These are phyloP conservation scores for Pseudopyrenochaeta lycopersici DNA, from an alignment of 2,329 filamentous ascomycete genomes.

Conservation along the genomic window DNA sequence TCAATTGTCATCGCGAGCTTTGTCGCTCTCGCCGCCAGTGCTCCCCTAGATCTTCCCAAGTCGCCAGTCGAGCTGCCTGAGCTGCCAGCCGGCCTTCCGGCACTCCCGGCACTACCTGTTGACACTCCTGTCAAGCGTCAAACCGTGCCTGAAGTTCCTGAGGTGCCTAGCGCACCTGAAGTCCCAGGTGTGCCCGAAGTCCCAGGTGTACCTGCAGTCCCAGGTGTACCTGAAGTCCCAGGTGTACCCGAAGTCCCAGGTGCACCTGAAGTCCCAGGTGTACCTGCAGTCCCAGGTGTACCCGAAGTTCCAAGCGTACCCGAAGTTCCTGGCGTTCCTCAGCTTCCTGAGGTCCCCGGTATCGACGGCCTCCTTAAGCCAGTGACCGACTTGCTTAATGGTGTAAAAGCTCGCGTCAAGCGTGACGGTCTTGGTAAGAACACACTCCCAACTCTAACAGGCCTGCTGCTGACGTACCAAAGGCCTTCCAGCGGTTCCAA, in stretches of 20 bases:
- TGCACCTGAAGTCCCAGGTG: too few relatives aligned
- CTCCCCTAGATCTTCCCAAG: slow-evolving; percentile 4
- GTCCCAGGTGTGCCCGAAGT: too few relatives aligned
- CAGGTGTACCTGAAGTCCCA: too few relatives aligned
- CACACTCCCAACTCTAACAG: not conserved
- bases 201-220: too few relatives aligned
- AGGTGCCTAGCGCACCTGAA: too few relatives aligned
- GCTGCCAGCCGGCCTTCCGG: slow-evolving; percentile 1
- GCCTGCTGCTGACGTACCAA: not conserved
- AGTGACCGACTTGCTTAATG: not conserved
- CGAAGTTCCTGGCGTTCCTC: not conserved
- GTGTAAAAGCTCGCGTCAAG: not conserved
- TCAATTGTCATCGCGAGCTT: slow-evolving; percentile 12
- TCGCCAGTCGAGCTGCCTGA: not conserved
- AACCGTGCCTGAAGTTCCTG: too few relatives aligned
- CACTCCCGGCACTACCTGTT: not conserved
- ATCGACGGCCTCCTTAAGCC: not conserved
- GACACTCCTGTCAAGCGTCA: not conserved
- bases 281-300: too few relatives aligned
- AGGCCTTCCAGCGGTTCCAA: not conserved
- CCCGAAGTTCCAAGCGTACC: not conserved
- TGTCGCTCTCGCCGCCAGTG: slow-evolving; percentile 10
- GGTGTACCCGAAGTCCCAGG: too few relatives aligned
- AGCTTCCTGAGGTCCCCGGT: not conserved
- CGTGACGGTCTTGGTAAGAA: not conserved